Conservation (phyloP, 495 filamentous ascomycete species). For the Penicillium samsonianum region DNA sequence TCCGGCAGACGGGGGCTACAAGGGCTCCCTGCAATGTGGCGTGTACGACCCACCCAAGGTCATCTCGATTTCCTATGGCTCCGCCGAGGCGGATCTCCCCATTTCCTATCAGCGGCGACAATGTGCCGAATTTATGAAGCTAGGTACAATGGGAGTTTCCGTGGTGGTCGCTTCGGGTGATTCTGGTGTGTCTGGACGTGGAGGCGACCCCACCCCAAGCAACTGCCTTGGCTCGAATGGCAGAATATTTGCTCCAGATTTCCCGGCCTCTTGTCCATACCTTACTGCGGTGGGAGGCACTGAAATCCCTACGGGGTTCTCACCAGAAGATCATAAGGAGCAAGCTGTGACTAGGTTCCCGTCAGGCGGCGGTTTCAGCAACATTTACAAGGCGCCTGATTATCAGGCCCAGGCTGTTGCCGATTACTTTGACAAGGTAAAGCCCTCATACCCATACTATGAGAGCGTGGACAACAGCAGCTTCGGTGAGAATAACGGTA, state of each 20-base stretch:
- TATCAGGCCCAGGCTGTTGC: slow-evolving; percentile 59
- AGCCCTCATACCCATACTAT: slow-evolving; percentile 47
- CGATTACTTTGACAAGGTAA: slow-evolving; percentile 49
- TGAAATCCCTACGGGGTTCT: slow-evolving; percentile 39
- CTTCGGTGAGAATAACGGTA: slow-evolving; percentile 46
- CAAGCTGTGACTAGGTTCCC: slow-evolving; percentile 47
- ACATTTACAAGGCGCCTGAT: slow-evolving; percentile 59
- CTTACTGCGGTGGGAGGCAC: slow-evolving; percentile 55
- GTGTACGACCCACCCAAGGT: slow-evolving; percentile 60
- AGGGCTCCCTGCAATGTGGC: slow-evolving; percentile 61
- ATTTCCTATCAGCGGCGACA: slow-evolving; percentile 55
- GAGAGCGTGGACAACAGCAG: slow-evolving; percentile 39
- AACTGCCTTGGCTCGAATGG: slow-evolving; percentile 42
- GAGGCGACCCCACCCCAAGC: slow-evolving; percentile 37
- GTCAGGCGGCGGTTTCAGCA: slow-evolving; percentile 69
- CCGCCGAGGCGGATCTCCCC: slow-evolving; percentile 53
- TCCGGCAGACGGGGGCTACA: slow-evolving; percentile 53
- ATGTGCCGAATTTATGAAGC: slow-evolving; percentile 65
- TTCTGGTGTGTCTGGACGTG: slow-evolving; percentile 55
- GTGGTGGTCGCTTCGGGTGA: slow-evolving; percentile 64
- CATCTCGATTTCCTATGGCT: slow-evolving; percentile 60
- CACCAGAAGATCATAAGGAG: slow-evolving; percentile 40
- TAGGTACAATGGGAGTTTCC: slow-evolving; percentile 62
- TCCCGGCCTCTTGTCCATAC: slow-evolving; percentile 53
- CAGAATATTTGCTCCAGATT: slow-evolving; percentile 51